A percentile compares a stretch with the other conserved stretches of the same genome.
Conservation (phyloP, 169 alveolate species). For the Theileria equi region DNA sequence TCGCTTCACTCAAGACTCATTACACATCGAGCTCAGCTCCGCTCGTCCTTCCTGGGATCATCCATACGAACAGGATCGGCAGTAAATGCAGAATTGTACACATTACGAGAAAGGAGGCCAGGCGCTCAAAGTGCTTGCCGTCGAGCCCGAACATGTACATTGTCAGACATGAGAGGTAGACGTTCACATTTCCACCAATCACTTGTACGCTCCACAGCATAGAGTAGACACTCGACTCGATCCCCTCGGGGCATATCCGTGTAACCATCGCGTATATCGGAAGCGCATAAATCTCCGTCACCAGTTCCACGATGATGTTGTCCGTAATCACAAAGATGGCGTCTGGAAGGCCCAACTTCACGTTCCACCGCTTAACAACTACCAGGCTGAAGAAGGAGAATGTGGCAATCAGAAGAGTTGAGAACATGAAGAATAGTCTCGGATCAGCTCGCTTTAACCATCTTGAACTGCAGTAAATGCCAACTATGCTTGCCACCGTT, state of each 20-base stretch:
- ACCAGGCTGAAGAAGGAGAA: constrained; percentile 74
- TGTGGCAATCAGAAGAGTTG: constrained; percentile 76
- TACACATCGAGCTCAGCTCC: no score
- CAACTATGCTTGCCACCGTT: constrained; percentile 78
- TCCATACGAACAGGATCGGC: constrained; percentile 63
- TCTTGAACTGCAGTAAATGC: constrained; percentile 67
- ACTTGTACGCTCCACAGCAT: constrained; percentile 77
- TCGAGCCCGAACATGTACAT: constrained; percentile 73
- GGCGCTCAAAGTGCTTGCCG: constrained; percentile 66
- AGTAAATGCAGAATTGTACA: constrained; percentile 68
- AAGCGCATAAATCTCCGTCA: constrained; percentile 78
- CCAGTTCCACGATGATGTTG: constrained; percentile 74
- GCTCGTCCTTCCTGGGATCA: constrained; percentile 54
- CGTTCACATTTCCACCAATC: constrained; percentile 79
- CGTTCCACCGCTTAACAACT: constrained; percentile 76
- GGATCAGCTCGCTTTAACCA: constrained; percentile 68
- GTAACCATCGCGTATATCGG: constrained; percentile 84
- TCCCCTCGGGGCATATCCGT: constrained; percentile 82
- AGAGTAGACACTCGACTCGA: constrained; percentile 84
- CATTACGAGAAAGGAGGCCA: constrained; percentile 58
- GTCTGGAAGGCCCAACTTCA: constrained; percentile 74
- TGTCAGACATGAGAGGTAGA: constrained; percentile 73
- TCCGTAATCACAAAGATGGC: constrained; percentile 80
- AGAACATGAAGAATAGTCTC: constrained; percentile 65
- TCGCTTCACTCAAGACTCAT: no score